phyloP scores from a whole-genome alignment of 2,329 filamentous ascomycete genomes.

The Fusarium sp. region DNA sequence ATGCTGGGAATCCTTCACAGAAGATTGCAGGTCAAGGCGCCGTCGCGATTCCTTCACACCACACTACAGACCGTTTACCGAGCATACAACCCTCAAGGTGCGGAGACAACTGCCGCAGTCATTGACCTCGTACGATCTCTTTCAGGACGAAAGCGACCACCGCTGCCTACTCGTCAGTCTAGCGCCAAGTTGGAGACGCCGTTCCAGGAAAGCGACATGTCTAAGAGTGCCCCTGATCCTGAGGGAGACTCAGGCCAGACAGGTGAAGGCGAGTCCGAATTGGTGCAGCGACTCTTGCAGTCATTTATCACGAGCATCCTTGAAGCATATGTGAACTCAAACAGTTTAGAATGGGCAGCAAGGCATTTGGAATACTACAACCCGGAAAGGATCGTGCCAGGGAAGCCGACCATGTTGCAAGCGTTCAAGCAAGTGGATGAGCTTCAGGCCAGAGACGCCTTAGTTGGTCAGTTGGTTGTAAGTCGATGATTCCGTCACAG shows the following conservation, averaged over 20 bases:
- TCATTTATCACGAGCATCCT: constrained; percentile 84
- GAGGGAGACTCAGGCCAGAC: constrained; percentile 62
- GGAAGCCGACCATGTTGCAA: constrained; percentile 72
- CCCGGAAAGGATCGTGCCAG: constrained; percentile 74
- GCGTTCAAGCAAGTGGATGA: constrained; percentile 75
- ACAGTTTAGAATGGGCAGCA: constrained; percentile 73
- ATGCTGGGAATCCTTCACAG: constrained; percentile 81
- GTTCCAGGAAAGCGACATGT: constrained; percentile 68
- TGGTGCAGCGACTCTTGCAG: constrained; percentile 77
- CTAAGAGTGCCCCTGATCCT: constrained; percentile 72
- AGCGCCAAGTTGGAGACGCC: constrained; percentile 69
- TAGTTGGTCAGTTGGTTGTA: constrained; percentile 81
- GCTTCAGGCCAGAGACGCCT: constrained; percentile 73
- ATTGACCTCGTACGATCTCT: constrained; percentile 80
- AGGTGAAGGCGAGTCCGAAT: constrained; percentile 69
- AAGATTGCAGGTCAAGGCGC: constrained; percentile 82
- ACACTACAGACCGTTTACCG: constrained; percentile 80
- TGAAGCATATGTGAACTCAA: constrained; percentile 78
- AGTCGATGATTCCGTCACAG: constrained; percentile 48
- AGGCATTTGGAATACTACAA: constrained; percentile 78
- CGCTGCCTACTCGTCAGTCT: constrained; percentile 71
- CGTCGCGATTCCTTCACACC: constrained; percentile 83
- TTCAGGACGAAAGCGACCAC: constrained; percentile 75
- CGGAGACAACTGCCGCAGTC: constrained; percentile 78
- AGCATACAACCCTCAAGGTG: constrained; percentile 74